Percentiles rank a stretch among this genome's conserved stretches.
Evolutionary conservation across 108 stramenopile genomes (phyloP).

Genomic region (Cyclotella sp.): DNA sequence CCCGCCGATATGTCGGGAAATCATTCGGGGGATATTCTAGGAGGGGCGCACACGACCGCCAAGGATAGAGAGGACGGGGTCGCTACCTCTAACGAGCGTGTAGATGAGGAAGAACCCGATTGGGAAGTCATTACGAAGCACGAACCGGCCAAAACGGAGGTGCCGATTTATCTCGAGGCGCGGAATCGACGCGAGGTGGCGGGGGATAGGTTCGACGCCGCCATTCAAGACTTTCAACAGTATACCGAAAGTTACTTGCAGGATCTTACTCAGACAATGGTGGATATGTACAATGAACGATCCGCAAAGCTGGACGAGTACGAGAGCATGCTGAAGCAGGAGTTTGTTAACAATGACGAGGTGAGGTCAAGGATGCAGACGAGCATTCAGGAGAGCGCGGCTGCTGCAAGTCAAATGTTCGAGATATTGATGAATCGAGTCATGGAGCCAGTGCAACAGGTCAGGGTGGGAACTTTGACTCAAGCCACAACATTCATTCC

Average conservation of each 20-base stretch:
- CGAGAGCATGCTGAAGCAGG: constrained; percentile 43
- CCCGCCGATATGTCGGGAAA: constrained; percentile 22
- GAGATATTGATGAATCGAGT: constrained; percentile 45
- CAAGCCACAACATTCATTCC: constrained; percentile 6
- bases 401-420: constrained; percentile 33
- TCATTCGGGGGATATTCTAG: constrained; percentile 14
- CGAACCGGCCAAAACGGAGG: constrained; percentile 54
- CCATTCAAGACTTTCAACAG: constrained; percentile 49
- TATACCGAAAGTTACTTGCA: constrained; percentile 15
- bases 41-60: neutral
- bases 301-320: constrained; percentile 41
- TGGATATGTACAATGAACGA: constrained; percentile 47
- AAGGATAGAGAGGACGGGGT: neutral
- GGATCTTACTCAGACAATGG: constrained; percentile 51
- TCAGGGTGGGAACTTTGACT: neutral
- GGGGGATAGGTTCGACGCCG: constrained; percentile 27
- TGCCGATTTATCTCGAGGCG: constrained; percentile 43
- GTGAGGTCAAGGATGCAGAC: constrained; percentile 42
- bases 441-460: constrained; percentile 9
- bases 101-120: constrained; percentile 43
- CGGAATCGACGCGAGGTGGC: constrained; percentile 34
- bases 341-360: constrained; percentile 46
- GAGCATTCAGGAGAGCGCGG: constrained; percentile 43
- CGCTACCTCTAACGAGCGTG: neutral
- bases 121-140: constrained; percentile 48